These are phyloP conservation scores for Pseudogymnoascus sp. DNA, from an alignment of 2,329 filamentous ascomycete genomes.

Conservation along the genomic window DNA sequence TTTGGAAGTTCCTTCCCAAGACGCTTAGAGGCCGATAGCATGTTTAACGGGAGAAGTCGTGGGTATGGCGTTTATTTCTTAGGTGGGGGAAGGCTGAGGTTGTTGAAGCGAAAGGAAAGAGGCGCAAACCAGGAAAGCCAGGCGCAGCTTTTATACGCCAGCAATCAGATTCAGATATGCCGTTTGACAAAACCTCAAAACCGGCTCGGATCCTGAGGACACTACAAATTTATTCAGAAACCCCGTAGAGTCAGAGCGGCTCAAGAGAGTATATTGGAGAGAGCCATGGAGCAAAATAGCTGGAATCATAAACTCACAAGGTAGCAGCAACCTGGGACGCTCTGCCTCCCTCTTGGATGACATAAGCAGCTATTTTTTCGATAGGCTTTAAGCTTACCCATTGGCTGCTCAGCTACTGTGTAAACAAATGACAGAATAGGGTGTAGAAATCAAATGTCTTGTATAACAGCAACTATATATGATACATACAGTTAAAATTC, in stretches of 20 bases:
- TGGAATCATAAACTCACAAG: constrained; percentile 4
- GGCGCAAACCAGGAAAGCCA: constrained; percentile 7
- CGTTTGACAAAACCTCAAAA: neutral
- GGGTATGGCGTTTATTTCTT: neutral
- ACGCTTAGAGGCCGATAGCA: constrained; percentile 45
- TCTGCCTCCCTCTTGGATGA: neutral
- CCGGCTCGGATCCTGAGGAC: neutral
- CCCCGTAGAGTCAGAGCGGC: neutral
- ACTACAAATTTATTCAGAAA: neutral
- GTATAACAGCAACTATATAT: neutral
- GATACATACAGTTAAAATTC: neutral
- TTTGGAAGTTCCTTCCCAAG: constrained; percentile 54
- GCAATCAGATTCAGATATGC: neutral
- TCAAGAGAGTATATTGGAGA: neutral
- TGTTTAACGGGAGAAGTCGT: neutral
- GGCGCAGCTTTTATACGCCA: constrained; percentile 6
- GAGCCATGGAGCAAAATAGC: neutral
- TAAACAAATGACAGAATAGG: constrained; percentile 6
- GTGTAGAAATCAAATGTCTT: neutral
- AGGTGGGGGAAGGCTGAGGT: neutral
- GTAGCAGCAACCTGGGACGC: neutral
- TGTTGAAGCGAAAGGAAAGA: constrained; percentile 1
- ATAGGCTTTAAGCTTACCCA: neutral
- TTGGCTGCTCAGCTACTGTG: neutral
- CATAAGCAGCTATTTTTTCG: neutral